Evolutionary conservation across 345 rosid genomes (phyloP), one percentile per base, ranked within the genome.

Genomic region (Corchorus olitorius): DNA sequence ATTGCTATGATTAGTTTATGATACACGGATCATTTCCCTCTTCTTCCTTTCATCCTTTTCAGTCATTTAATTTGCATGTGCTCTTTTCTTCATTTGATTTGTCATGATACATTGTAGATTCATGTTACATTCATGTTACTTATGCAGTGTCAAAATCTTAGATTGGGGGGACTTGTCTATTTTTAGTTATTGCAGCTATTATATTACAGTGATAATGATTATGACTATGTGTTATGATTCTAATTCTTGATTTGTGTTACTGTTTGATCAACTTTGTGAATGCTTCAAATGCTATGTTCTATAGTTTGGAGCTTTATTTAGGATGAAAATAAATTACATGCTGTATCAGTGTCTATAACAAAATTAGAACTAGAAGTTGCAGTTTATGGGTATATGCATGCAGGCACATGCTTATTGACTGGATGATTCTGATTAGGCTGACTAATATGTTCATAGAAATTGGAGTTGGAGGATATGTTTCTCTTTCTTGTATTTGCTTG

Each of bases 1-100:
- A 74, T 73, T 72, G 70, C 73, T 2, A 34, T 35, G 34, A 55
- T 34, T 73, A 72, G 59, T 55, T 53, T 67, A 73, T 74, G 16
- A 17, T 19, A 45, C 77, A 22, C 65, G 6, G 53, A 60, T 72
- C 58, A 65, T 77, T 78, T 59, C 48, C 17, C 19, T 50, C 59
- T 17, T 70, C 59, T 80, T 61, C 17, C n/a, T 73, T 49, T 52
- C 17, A 67, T 17, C 50, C 60, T 66, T 58, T 43, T 56, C 17
- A 33, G 49, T 34, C 22, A 7, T 37, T 58, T 52, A 34, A 53
- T 70, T 70, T 27, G 35, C 17, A 27, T 60, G 45, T 70, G 19
- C n/a, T 16, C 33, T 16, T 52, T 50, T 69, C 59, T 70, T 70
- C 17, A 9, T 70, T 52, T 70, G 74, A 52, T 70, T 52, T 70